Base-by-base conservation (phyloP, 805 yeast genomes). In the Brettanomyces anomalus region DNA sequence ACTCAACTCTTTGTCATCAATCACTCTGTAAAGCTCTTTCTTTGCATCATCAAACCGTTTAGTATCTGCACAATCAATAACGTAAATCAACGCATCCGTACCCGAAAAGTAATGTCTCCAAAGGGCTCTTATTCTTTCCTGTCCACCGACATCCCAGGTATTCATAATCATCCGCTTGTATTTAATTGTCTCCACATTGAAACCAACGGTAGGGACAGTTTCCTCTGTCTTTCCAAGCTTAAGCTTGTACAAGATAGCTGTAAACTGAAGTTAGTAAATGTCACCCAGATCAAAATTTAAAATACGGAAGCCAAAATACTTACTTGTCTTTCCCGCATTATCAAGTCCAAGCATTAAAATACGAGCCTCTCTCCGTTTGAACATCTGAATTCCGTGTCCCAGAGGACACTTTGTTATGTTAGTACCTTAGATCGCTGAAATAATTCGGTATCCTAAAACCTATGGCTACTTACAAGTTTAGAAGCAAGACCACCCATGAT, bases 61-160 rank as follows among this genome's bases (percentile, higher is more conserved):
- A 37, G 65, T 58, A 62, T 88, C 95, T 6, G 84, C 77, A 5
- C 87, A 75, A 64, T 89, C 97, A 46, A 89, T 82, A 43, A 89
- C 97, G 61, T 85, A 89, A 43, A 89, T 86, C 45, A 89, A 72
- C 8, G 95, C 96, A 58, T 87, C 84, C 4, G 96, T 86, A 33
- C 95, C 95, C 11, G 95, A 85, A 64, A 84, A 87, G 65, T 89
- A 89, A 60, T 89, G 96, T 63, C 96, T 79, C 97, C 97, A 89
- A 45, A 89, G 70, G 0, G 94, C 95, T 58, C 96, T 77, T 52
- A 88, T 76, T 62, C 94, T 72, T 56, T 85, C 94, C 68, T 87
- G 97, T 60, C 96, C 97, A 66, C 97, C 97, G 47, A 93, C 93
- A 63, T 81, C 66, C 98, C 95, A 84, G 17, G 83, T 62, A 50